Base-by-base conservation (phyloP, 2,329 filamentous ascomycete genomes). In the Alternaria sp. region DNA sequence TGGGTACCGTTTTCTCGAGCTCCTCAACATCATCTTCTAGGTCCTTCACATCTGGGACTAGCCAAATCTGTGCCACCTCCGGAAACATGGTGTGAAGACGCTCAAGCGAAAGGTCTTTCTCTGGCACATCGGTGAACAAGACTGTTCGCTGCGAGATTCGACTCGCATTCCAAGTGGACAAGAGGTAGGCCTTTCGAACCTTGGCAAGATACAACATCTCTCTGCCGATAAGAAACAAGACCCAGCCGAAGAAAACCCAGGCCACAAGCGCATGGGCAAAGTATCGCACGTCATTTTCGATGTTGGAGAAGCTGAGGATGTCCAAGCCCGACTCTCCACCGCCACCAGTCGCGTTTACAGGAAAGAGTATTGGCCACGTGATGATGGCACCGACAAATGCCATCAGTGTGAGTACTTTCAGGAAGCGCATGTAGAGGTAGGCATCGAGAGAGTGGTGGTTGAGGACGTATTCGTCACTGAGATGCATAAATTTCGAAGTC, bases 401-500 rank as follows among this genome's bases (percentile, higher is more conserved):
- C 36, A 82, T 75, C n/a, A 74, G 59, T 26, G 82, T 74, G 46
- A 81, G 75, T 46, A 82, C 69, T 63, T 81, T 81, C 62, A 83
- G 77, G 63, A 81, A 83, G 28, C 82, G 76, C 48, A 84, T 71
- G 59, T 80, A 84, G 14, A 84, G 75, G 58, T 80, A 84, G 22
- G 80, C 81, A 66, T 84, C 82, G 36, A 84, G 78, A 16, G 81
- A 82, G 61, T 81, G 79, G 67, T 83, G 81, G 60, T 81, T 79
- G 51, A 84, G 76, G 18, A 84, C 77, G 57, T 81, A 82, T 24
- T 72, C 72, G 65, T 83, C 81, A 18, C 77, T 70, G 32, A 83
- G 79, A 65, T 63, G 69, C 16, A 75, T 72, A 61, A 82, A 82
- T 53, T 81, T 78, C 12, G 74, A 76, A 49, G 87, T 80, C 85